phyloP scores from a whole-genome alignment of 129 eudicot genomes.

The Escallonia herrerae region DNA sequence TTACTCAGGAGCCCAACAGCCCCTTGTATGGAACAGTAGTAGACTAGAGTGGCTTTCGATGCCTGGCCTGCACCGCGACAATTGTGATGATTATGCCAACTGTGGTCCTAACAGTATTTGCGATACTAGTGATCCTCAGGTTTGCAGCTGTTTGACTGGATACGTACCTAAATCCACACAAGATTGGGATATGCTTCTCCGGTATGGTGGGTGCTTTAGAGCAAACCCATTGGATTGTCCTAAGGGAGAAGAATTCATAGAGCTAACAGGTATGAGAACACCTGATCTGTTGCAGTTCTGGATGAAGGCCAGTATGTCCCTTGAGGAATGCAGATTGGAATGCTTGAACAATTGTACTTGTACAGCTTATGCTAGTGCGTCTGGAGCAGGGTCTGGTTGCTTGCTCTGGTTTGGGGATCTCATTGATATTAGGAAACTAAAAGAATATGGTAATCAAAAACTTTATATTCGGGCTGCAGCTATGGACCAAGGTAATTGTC shows the following conservation, averaged over 20 bases:
- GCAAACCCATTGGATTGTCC: conserved; percentile 25
- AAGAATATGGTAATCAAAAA: conserved; percentile 31
- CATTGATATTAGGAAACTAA: conserved; percentile 33
- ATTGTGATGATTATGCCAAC: conserved; percentile 31
- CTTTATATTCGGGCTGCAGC: conserved; percentile 7
- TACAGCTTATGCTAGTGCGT: conserved; percentile 29
- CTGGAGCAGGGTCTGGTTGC: conserved; percentile 37
- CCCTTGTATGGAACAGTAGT: conserved; percentile 25
- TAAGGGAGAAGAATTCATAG: conserved; percentile 26
- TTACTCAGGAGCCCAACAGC: conserved; percentile 23
- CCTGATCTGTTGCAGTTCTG: conserved; percentile 29
- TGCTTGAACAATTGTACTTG: conserved; percentile 56
- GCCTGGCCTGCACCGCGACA: conserved; percentile 22
- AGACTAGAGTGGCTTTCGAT: conserved; percentile 17
- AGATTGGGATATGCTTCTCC: conserved; percentile 21
- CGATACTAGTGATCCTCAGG: background rate
- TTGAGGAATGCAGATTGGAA: conserved; percentile 22
- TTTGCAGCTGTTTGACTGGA: conserved; percentile 43
- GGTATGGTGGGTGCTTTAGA: conserved; percentile 40
- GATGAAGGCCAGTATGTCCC: background rate
- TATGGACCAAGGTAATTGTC: conserved; percentile 7
- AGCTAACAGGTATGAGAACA: conserved; percentile 21
- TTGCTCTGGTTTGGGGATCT: conserved; percentile 41
- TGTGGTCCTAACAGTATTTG: conserved; percentile 53
- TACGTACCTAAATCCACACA: conserved; percentile 21